Evolutionary conservation across 805 yeast species (phyloP).

Genomic region (Candida caryicola): DNA sequence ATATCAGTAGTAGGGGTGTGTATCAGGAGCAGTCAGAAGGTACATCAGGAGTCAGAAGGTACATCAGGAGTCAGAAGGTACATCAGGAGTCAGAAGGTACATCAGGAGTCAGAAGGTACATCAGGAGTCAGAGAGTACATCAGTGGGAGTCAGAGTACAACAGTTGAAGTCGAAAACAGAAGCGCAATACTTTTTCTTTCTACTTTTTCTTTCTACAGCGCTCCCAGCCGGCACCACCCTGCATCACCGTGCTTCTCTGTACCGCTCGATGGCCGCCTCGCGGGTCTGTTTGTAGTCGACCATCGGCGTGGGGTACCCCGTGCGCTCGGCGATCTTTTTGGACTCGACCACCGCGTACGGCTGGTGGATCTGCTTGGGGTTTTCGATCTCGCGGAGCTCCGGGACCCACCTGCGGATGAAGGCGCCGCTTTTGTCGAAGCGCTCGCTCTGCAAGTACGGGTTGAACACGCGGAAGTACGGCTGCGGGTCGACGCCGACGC

Average conservation of each 20-base stretch:
- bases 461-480: conserved; percentile 58
- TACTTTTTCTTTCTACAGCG: no score
- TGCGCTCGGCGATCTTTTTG: conserved; percentile 19
- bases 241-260: conserved; percentile 29
- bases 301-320: conserved; percentile 44
- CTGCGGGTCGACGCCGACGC: conserved; percentile 54
- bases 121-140: no score
- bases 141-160: no score
- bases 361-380: conserved; percentile 30
- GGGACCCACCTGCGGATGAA: conserved; percentile 52
- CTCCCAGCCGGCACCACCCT: no score
- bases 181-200: no score
- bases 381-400: conserved; percentile 33
- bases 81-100: no score
- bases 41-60: no score
- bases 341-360: conserved; percentile 26
- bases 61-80: no score
- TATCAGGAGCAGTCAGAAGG: no score
- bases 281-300: conserved; percentile 41
- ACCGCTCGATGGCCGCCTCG: conserved; percentile 42
- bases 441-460: conserved; percentile 48
- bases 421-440: conserved; percentile 46
- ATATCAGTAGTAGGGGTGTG: no score
- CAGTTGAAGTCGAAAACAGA: no score
- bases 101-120: no score